Base-by-base conservation (phyloP, 805 yeast species). In the Brettanomyces bruxellensis region DNA sequence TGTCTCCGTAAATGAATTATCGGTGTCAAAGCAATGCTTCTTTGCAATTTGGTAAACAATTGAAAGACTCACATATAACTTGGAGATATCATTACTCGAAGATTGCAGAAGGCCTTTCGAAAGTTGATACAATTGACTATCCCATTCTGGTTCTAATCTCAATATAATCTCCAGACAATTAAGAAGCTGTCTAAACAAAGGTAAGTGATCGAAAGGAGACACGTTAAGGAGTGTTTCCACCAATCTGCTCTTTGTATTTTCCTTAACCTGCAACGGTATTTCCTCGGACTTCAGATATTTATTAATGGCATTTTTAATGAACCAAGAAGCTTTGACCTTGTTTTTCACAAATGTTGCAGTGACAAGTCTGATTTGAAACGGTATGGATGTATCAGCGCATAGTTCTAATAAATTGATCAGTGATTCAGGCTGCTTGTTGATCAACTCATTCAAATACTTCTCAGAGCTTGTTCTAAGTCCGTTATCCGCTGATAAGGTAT, bases 321-420 rank as follows among this genome's bases (percentile, higher is more conserved):
- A 55, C 97, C 97, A 90, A 44, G 76, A 71, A 35, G 76, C 71
- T 13, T 71, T 67, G 23, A 88, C 72, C 47, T 80, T 72, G 62
- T 91, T 90, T 61, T 91, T 91, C 62, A 88, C 78, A 62, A 79
- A 87, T 4, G 91, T 81, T 0, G 93, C 89, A 2, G 95, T 83
- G 11, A 95, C 86, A 43, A 78, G 68, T 54, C 81, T 75, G 43
- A 84, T 71, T 24, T 71, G 75, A 2, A 65, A 63, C 5, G 78
- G 68, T 13, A 74, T 60, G 18, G 62, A 51, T 9, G 56, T 54
- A 44, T 72, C 76, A 11, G 56, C 53, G 24, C 68, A 61, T 49
- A 76, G 63, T 25, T 70, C 76, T 23, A 75, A 64, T 43, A 73
- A 65, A 49, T 65, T 67, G 8, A 69, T 64, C 12, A 75, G 65